Conservation (phyloP, 2,329 filamentous ascomycete species). For the Cladosporium velox region DNA sequence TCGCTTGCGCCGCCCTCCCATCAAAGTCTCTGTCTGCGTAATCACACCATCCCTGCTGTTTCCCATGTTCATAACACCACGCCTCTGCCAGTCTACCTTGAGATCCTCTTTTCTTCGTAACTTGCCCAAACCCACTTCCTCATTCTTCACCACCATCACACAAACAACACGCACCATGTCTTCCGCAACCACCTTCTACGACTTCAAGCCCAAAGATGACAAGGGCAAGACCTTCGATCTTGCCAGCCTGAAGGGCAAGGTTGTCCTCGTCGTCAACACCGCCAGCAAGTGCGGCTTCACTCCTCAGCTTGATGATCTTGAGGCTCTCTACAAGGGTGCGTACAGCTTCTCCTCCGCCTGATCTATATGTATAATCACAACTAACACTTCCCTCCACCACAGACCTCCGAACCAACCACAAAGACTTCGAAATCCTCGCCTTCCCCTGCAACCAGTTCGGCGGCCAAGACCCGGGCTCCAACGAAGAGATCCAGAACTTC, state of each 20-base stretch:
- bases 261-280: constrained; percentile 94
- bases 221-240: constrained; percentile 73
- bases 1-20: constrained; percentile 7
- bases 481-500: constrained; percentile 65
- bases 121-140: background rate
- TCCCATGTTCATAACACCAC: constrained; percentile 16
- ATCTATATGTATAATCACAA: background rate
- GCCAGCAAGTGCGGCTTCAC: constrained; percentile 99
- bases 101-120: background rate
- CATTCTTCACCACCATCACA: background rate
- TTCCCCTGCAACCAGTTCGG: constrained; percentile 99
- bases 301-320: constrained; percentile 87
- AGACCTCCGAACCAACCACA: constrained; percentile 66
- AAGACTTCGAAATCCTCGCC: constrained; percentile 83
- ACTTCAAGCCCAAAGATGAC: constrained; percentile 71
- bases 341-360: no score
- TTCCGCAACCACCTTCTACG: constrained; percentile 72
- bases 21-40: constrained; percentile 11
- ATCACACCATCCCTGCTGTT: constrained; percentile 1
- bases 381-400: constrained; percentile 14
- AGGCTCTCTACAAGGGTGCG: constrained; percentile 76
- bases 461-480: constrained; percentile 78
- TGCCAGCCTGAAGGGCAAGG: constrained; percentile 78
- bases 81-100: constrained; percentile 8
- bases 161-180: constrained; percentile 55